Evolutionary conservation across 2,329 filamentous ascomycete genomes (phyloP).

Genomic region (Pseudopyrenochaeta lycopersici): DNA sequence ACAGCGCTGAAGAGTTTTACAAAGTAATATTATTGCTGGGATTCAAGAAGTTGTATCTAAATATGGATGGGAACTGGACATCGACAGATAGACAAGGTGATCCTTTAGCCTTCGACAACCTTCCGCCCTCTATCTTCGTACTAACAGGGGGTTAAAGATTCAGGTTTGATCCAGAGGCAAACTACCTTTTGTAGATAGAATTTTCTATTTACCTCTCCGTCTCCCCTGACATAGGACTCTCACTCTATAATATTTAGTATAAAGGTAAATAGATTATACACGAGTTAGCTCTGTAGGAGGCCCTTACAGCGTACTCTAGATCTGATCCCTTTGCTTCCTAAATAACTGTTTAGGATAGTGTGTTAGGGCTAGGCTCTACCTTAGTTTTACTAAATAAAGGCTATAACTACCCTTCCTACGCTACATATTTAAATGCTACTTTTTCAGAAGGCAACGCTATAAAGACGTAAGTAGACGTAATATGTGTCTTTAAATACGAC

Average conservation of each 20-base stretch:
- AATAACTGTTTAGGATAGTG: slow-evolving; percentile 59
- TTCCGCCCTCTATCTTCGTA: slow-evolving; percentile 62
- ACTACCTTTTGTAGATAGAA: slow-evolving; percentile 63
- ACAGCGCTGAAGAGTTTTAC: slow-evolving; percentile 59
- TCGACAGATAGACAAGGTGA: slow-evolving; percentile 54
- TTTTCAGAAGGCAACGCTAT: slow-evolving; percentile 51
- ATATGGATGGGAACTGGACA: slow-evolving; percentile 60
- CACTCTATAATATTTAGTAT: slow-evolving; percentile 62
- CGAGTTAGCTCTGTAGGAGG: slow-evolving; percentile 65
- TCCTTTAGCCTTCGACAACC: slow-evolving; percentile 57
- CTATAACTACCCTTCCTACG: slow-evolving; percentile 63
- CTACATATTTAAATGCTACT: slow-evolving; percentile 60
- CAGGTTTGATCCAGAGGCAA: slow-evolving; percentile 52
- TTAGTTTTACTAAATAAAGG: slow-evolving; percentile 54
- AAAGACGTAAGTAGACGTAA: slow-evolving; percentile 56
- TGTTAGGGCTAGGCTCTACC: slow-evolving; percentile 60
- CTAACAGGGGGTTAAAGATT: slow-evolving; percentile 54
- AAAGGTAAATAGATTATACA: slow-evolving; percentile 65
- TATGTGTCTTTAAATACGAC: slow-evolving; percentile 55
- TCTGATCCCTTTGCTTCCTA: slow-evolving; percentile 59
- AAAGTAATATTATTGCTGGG: slow-evolving; percentile 52
- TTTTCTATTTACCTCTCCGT: slow-evolving; percentile 64
- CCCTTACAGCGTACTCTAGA: slow-evolving; percentile 62
- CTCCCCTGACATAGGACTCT: slow-evolving; percentile 58
- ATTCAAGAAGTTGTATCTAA: slow-evolving; percentile 59